Base-by-base conservation (phyloP, 2,329 filamentous ascomycete genomes). In the Monilinia vaccinii-corymbosi region DNA sequence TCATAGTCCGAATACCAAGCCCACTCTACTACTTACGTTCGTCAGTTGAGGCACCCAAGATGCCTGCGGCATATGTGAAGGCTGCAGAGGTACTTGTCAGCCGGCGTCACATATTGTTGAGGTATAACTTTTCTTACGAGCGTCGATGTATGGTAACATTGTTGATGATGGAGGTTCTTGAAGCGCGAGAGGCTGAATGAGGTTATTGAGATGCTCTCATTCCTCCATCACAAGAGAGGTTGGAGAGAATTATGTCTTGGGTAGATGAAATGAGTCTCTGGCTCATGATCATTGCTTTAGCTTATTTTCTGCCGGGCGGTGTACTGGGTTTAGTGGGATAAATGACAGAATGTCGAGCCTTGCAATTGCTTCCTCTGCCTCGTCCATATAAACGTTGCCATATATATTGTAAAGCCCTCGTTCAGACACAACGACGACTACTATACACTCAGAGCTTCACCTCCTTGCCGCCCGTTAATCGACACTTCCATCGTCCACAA, bases 71-170 rank as follows among this genome's bases (percentile, higher is more conserved):
- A 73, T 84, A 83, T 60, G 78, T 74, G 68, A 88, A 89, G 56
- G 84, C 84, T 87, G 57, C 63, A 63, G 67, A 64, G 65, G 21
- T 55, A 55, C 42, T 40, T 64, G 66, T 72, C 65, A 72, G 69
- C 63, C 46, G 53, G 45, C 21, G 16, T 40, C 57, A 55, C 38
- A 60, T 38, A 16, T 31, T 31, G 61, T 31, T 42, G 48, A 48
- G 16, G 47, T 28, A 55, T 32, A 31, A 32, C 53, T 21, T 50
- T 50, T 5, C 79, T 67, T 76, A 86, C 84, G 79, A 64, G 75
- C 71, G 69, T 87, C 79, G 70, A 87, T 83, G 68, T 81, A 85
- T 58, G 85, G 83, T 64, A 87, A 73, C 85, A 88, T 87, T 28
- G 46, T 66, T 48, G 42, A 7, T 14, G 10, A 38, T 58, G 38